Conservation (phyloP, 140 eudicot species). For the Erigeron philadelphicus region DNA sequence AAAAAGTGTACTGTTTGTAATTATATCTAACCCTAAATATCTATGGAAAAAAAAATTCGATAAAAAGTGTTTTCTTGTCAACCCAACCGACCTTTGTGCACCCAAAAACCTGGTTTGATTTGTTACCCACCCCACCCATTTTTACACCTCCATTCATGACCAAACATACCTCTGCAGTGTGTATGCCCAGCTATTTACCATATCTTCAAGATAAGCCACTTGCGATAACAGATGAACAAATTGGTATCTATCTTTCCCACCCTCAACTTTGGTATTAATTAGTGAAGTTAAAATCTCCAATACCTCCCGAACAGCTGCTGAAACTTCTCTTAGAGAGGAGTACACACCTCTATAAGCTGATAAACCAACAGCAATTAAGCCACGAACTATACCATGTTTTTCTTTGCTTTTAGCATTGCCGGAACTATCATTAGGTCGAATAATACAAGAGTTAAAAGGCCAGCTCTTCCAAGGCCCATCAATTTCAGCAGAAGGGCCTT, state of each 20-base stretch:
- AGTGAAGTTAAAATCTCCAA: constrained; percentile 54
- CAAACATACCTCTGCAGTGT: constrained; percentile 60
- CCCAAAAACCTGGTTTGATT: not conserved
- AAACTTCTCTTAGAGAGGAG: constrained; percentile 60
- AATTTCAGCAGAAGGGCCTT: constrained; percentile 72
- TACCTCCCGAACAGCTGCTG: constrained; percentile 65
- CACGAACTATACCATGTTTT: constrained; percentile 59
- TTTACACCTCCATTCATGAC: not conserved
- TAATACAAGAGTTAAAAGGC: constrained; percentile 92
- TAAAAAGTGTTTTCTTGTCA: not conserved
- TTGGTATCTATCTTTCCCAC: constrained; percentile 60
- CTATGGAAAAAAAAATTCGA: not conserved
- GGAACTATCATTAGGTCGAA: constrained; percentile 49
- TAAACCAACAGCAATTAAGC: constrained; percentile 81
- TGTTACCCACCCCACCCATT: not conserved
- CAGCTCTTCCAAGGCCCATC: constrained; percentile 77
- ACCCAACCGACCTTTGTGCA: not conserved
- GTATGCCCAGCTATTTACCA: constrained; percentile 81
- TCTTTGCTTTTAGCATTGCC: constrained; percentile 39
- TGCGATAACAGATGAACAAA: constrained; percentile 66
- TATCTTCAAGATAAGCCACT: constrained; percentile 82
- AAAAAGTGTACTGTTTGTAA: not conserved
- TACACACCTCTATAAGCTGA: constrained; percentile 81
- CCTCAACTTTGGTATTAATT: constrained; percentile 59
- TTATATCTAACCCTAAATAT: not conserved